These are phyloP conservation scores for Paraphaeosphaeria sporulosa DNA, from an alignment of 2,329 filamentous ascomycete species.

Conservation along the genomic window DNA sequence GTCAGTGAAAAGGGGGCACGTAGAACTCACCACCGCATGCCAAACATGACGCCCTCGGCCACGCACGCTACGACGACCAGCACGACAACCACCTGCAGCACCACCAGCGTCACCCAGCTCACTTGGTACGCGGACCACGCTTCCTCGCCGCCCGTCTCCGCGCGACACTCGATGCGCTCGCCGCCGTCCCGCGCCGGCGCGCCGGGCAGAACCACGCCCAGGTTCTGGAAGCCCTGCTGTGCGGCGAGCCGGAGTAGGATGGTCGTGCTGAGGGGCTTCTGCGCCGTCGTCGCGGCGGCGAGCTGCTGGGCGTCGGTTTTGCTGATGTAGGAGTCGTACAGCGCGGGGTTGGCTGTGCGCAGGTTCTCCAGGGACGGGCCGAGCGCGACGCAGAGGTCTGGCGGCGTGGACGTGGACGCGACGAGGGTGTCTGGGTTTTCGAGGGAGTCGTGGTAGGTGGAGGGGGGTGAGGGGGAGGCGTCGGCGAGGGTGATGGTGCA, in stretches of 20 bases:
- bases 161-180: constrained; percentile 24
- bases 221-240: constrained; percentile 6
- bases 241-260: constrained; percentile 27
- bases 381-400: constrained; percentile 32
- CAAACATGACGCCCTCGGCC: constrained; percentile 34
- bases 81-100: constrained; percentile 36
- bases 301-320: constrained; percentile 1
- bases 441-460: constrained; percentile 10
- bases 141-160: constrained; percentile 26
- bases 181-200: background rate
- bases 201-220: constrained; percentile 14
- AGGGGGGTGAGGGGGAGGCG: constrained; percentile 15
- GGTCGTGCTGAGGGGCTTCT: constrained; percentile 29
- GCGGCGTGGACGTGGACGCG: constrained; percentile 24
- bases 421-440: constrained; percentile 18
- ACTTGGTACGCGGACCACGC: constrained; percentile 26
- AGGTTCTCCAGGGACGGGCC: constrained; percentile 38
- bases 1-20: background rate
- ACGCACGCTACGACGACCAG: constrained; percentile 38
- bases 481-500: constrained; percentile 30
- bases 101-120: constrained; percentile 34
- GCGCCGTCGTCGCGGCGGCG: constrained; percentile 1
- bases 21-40: constrained; percentile 28
- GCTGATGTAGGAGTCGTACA: constrained; percentile 35
- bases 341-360: constrained; percentile 31